Conservation (phyloP, 2,329 filamentous ascomycete species). For the Fusarium siculi region DNA sequence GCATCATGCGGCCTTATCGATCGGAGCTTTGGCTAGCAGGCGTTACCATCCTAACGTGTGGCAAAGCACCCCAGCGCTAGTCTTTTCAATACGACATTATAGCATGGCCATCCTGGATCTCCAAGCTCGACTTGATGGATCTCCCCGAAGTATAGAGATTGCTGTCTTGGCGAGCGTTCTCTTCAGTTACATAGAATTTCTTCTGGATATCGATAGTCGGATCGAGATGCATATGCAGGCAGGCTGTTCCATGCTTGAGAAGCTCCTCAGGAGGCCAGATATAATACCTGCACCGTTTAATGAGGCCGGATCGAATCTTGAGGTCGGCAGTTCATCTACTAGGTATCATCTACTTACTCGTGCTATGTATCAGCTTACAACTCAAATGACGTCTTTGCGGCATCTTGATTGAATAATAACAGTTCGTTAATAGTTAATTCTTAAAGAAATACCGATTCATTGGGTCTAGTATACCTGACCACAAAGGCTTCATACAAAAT, state of each 20-base stretch:
- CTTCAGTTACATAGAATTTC: background rate
- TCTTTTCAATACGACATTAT: background rate
- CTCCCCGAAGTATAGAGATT: background rate
- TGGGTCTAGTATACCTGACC: background rate
- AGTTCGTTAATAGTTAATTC: background rate
- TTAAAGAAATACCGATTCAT: background rate
- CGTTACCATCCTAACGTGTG: background rate
- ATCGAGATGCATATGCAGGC: background rate
- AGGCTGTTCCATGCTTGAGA: background rate
- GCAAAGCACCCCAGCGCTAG: background rate
- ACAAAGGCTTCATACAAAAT: background rate
- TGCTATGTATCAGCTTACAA: background rate
- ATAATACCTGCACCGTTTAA: fast-evolving
- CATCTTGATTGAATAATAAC: fast-evolving
- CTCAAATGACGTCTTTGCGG: background rate
- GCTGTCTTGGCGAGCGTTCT: background rate
- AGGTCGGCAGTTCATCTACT: background rate
- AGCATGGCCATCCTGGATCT: background rate
- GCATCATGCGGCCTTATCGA: background rate
- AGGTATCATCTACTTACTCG: background rate
- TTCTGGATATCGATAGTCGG: background rate
- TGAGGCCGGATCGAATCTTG: fast-evolving
- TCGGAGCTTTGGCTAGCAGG: background rate
- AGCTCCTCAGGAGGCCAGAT: fast-evolving
- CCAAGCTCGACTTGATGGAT: background rate